These are phyloP conservation scores for Leishmania lainsoni DNA, from an alignment of 208 protist species.

Conservation along the genomic window DNA sequence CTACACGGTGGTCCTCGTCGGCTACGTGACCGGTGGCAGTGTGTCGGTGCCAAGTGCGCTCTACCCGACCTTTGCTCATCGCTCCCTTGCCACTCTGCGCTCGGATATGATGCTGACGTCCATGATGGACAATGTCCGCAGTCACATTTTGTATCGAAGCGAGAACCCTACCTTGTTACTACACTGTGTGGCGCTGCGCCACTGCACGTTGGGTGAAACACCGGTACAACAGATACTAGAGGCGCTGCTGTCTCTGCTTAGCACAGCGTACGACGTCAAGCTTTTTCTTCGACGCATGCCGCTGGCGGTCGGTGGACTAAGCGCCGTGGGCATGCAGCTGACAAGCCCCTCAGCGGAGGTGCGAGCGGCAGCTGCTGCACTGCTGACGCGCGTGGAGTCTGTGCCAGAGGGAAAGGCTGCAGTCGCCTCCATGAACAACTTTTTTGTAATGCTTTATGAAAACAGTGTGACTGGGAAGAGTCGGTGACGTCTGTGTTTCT, in stretches of 20 bases:
- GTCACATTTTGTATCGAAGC: conserved; percentile 34
- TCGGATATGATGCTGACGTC: conserved; percentile 42
- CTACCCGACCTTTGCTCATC: conserved; percentile 36
- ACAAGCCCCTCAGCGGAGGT: conserved; percentile 47
- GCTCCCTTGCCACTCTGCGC: conserved; percentile 30
- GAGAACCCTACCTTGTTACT: conserved; percentile 55
- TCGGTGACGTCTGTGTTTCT: background rate
- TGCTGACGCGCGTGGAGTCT: conserved; percentile 54
- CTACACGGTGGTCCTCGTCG: conserved; percentile 39
- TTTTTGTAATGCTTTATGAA: conserved; percentile 68
- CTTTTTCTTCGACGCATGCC: conserved; percentile 74
- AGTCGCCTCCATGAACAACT: conserved; percentile 71
- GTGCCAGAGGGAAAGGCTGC: conserved; percentile 54
- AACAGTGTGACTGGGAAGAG: conserved; percentile 18
- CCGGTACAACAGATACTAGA: conserved; percentile 48
- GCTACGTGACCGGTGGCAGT: conserved; percentile 25
- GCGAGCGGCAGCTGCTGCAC: conserved; percentile 35
- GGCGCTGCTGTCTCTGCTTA: conserved; percentile 40
- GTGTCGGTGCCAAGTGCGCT: conserved; percentile 31
- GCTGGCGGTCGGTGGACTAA: conserved; percentile 60
- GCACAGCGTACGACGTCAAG: conserved; percentile 40
- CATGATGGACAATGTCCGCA: conserved; percentile 39
- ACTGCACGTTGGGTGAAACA: conserved; percentile 36
- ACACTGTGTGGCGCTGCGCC: conserved; percentile 50
- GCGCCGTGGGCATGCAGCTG: conserved; percentile 68